Evolutionary conservation across 257 asterid species (phyloP), one percentile per base, ranked within the genome.

Genomic region (Nicotiana undulata): DNA sequence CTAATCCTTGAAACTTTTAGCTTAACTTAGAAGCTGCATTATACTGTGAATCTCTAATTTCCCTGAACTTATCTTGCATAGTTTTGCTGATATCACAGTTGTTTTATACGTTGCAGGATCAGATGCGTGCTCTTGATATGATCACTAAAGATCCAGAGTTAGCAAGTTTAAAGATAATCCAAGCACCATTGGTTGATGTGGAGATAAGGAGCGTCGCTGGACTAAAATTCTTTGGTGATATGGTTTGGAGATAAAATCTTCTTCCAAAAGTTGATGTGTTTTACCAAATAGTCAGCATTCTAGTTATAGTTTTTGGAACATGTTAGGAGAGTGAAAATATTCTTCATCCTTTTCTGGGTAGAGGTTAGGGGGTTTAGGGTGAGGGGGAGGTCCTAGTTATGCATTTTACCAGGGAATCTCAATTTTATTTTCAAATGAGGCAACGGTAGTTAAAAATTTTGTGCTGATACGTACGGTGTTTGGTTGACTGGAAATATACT

Each of bases 131-230:
- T 44, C 90, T 92, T 55, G 94, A 86, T 6, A 82, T 86, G 83
- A 92, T 93, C 78, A 63, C 58, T 78, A 92, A 83, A 79, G 94
- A 93, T 72, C 68, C 84, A 2, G 89, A 88, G 72, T 83, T 90
- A 52, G 85, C 90, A 31, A 89, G 80, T 22, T 60, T 93, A 88
- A 85, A 37, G 74, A 34, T 87, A 63, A 78, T 91, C 75, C 79
- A 87, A 63, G 86, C 91, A 40, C 93, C 93, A 60, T 79, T 92
- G 82, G 82, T 89, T 67, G 97, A 93, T 82, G 89, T 88, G 29
- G 97, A 92, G 85, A 88, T 92, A 78, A 89, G 94, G 84, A 94
- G 97, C 2, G 89, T 90, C 49, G 90, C 94, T 5, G 98, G 92
- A 18, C 93, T 93, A 82, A 87, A 85, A 61, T 91, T 85, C 80